Conservation (phyloP, 148 eudicot genomes). For the Spergularia bocconei region DNA sequence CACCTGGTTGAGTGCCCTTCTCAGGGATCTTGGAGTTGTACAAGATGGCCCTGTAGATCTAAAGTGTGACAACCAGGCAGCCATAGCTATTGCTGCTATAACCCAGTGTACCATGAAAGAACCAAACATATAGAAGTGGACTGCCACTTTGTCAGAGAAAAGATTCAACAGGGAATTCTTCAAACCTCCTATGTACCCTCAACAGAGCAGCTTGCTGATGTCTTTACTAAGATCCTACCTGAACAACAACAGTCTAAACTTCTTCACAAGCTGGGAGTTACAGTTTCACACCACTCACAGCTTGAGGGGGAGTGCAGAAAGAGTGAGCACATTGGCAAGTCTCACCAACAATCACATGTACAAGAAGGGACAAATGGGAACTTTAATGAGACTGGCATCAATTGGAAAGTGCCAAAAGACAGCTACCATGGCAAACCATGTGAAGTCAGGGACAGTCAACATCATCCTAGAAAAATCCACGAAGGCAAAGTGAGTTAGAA, state of each 20-base stretch:
- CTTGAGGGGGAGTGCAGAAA: too few relatives aligned
- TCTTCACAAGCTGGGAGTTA: not conserved
- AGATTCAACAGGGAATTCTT: not conserved
- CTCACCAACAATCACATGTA: too few relatives aligned
- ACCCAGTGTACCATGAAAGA: not conserved
- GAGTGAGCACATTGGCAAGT: too few relatives aligned
- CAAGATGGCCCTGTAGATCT: not conserved
- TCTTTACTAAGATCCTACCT: not conserved
- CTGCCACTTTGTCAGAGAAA: not conserved
- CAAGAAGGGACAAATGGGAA: too few relatives aligned
- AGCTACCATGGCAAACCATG: too few relatives aligned
- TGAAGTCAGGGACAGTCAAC: too few relatives aligned
- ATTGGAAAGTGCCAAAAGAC: too few relatives aligned
- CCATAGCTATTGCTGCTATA: not conserved
- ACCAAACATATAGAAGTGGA: not conserved
- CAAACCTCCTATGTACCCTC: not conserved
- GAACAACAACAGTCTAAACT: not conserved
- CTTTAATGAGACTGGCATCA: too few relatives aligned
- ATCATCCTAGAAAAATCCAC: too few relatives aligned
- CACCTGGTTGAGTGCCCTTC: too few relatives aligned
- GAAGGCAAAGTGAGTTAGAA: too few relatives aligned
- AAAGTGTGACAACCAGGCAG: not conserved
- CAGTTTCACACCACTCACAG: too few relatives aligned
- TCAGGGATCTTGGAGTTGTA: not conserved
- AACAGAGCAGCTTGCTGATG: not conserved